Conservation (phyloP, 1,139 yeast genomes). For the Saccharomyces hybrid region DNA sequence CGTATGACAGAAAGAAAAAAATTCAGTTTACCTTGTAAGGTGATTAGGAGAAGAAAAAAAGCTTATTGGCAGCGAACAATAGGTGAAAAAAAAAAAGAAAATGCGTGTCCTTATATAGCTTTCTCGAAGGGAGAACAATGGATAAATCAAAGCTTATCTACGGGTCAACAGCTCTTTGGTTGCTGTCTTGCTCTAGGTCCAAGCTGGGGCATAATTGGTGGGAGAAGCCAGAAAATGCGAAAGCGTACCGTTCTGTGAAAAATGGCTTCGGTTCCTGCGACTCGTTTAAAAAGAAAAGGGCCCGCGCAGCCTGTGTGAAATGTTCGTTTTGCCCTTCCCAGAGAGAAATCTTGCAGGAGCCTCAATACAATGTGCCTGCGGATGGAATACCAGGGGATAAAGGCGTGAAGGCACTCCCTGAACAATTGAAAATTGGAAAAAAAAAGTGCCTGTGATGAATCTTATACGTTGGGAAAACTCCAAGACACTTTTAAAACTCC, state of each 20-base stretch:
- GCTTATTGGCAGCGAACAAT: background rate
- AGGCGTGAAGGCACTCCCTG: background rate
- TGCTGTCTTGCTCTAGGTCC: background rate
- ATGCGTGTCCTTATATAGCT: background rate
- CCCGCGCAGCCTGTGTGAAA: background rate
- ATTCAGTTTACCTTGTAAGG: too few species aligned
- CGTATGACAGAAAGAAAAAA: background rate
- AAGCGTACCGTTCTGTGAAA: background rate
- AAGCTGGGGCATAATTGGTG: background rate
- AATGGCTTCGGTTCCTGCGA: background rate
- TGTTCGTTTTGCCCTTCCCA: background rate
- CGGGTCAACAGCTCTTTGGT: background rate
- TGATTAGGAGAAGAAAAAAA: too few species aligned
- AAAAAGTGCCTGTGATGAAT: background rate
- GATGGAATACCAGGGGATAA: background rate
- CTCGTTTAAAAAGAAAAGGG: background rate
- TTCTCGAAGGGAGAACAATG: background rate
- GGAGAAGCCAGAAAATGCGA: background rate
- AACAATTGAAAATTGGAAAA: background rate
- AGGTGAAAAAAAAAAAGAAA: background rate
- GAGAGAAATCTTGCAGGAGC: background rate
- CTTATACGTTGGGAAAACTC: background rate
- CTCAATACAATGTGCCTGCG: background rate
- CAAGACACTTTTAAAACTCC: background rate
- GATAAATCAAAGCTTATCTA: background rate